These are phyloP conservation scores for Salmacisia buchloeana DNA, from an alignment of 1,284 basidiomycete genomes.

Conservation along the genomic window DNA sequence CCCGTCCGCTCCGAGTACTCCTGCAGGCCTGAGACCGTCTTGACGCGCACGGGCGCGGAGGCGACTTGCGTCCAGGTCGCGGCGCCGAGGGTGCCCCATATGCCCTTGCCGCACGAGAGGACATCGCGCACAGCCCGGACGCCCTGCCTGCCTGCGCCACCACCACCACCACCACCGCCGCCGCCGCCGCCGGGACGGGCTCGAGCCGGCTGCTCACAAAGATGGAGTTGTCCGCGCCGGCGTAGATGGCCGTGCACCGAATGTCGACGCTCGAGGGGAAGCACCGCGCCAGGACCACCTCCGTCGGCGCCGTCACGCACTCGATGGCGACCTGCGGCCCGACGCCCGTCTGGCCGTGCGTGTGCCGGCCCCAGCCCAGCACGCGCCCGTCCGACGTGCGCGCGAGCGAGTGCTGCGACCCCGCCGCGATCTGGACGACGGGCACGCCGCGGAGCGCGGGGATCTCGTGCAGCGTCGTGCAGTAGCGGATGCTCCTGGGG, in stretches of 20 bases:
- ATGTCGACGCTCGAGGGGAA: constrained; percentile 54
- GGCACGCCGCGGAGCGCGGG: constrained; percentile 66
- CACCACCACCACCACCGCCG: constrained; percentile 60
- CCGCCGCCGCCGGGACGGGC: constrained; percentile 75
- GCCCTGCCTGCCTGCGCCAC: neutral
- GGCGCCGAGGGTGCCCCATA: constrained; percentile 80
- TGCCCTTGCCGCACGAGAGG: constrained; percentile 74
- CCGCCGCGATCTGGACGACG: constrained; percentile 68
- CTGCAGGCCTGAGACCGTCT: constrained; percentile 72
- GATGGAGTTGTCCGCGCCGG: constrained; percentile 42
- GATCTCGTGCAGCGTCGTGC: constrained; percentile 71
- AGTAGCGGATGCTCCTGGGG: constrained; percentile 59
- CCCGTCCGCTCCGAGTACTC: constrained; percentile 47
- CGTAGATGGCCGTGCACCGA: constrained; percentile 27
- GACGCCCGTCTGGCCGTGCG: constrained; percentile 70
- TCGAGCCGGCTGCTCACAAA: constrained; percentile 53
- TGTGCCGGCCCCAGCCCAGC: constrained; percentile 54
- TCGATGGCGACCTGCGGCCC: constrained; percentile 66
- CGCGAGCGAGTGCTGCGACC: constrained; percentile 65
- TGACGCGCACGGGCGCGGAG: constrained; percentile 67
- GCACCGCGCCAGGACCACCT: constrained; percentile 67
- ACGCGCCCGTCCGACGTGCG: constrained; percentile 64
- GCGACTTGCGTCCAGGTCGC: constrained; percentile 70
- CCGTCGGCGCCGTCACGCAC: constrained; percentile 74
- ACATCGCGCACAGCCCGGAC: constrained; percentile 56